Base-by-base conservation (phyloP, 2,329 filamentous ascomycete genomes). In the Pseudophaeomoniella oleicola region DNA sequence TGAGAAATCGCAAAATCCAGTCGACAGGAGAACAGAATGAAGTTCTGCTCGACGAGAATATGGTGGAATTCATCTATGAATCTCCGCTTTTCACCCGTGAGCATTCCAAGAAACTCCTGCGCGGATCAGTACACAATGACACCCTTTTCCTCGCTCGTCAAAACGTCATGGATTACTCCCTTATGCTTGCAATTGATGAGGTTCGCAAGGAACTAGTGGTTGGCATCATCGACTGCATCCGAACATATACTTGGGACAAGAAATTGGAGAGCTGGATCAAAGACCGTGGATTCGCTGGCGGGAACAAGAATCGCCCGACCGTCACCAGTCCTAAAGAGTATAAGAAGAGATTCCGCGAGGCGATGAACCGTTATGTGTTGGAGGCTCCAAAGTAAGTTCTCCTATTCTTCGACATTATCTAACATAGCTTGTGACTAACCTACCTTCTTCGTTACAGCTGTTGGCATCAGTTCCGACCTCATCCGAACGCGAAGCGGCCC, bases 211-310 rank as follows among this genome's bases (percentile, higher is more conserved):
- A 98, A 59, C 73, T 98, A 11, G 85, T 96, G 11, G 87, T 98
- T 2, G 90, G 90, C 3, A 96, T 98, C 50, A 96, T 98, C 45
- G 88, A 98, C 56, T 96, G 90, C 56, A 96, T 98, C 46, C 77
- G 90, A 38, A 98, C 90, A 0, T 98, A 96, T 55, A 98, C 90
- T 0, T 98, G 90, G 86, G 90, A 98, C 64, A 98, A 98, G 69
- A 94, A 94, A 55, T 72, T 98, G n/a, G 90, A 98, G 63, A 90
- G 81, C 37, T 98, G 90, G 90, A 94, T 98, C 70, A 98, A 98
- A 59, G 87, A 96, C 53, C 81, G 88, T 29, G 90, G 83, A 1
- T 85, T 87, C 50, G 81, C 74, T 1, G 76, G 78, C 4, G 75
- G 81, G 39, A 83, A 92, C 50, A 78, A 78, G 57, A 79, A 78